Base-by-base conservation (phyloP, 345 rosid species). In the Psidium guajava region DNA sequence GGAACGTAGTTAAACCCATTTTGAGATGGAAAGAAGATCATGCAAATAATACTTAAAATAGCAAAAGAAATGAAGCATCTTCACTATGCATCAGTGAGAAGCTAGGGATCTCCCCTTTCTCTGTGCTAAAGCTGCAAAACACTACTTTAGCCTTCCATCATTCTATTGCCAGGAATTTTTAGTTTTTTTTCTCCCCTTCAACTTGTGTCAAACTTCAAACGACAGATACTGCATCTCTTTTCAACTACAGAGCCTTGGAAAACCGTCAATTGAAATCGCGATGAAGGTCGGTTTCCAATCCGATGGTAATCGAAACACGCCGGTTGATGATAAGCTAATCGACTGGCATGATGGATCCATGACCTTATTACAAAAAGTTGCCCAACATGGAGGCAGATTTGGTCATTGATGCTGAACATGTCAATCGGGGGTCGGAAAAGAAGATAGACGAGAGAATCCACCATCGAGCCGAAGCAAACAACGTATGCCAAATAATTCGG, bases 51-150 rank as follows among this genome's bases (percentile, higher is more conserved):
- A 21, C 47, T 32, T 69, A 8, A 8, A 32, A 69, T 36, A 69
- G 47, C 80, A 8, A 36, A 20, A 69, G 42, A 36, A 69, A 58
- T 59, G 36, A 53, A 73, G 80, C 80, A 36, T 16, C 77, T 8
- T 69, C 80, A 18, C 25, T 21, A 3, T 69, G 80, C 80, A 36
- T 36, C 0, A 69, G 80, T 28, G 61, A 80, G 87, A 90, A 88
- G 91, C 27, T 61, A 90, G 84, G 91, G 58, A 90, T 89, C 87
- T 85, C 1, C 61, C 85, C 83, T 59, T 59, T 53, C n/a, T 2
- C 13, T 10, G 13, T 75, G 80, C 20, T 82, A 80, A 59, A 14
- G 42, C 83, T 28, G 36, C 36, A 27, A 10, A 82, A 8, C 80
- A 69, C 0, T 69, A 21, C 24, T 69, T 69, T 69, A 50, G 47